Conservation (phyloP, 139 green algal genomes). For the Trebouxia sp. region DNA sequence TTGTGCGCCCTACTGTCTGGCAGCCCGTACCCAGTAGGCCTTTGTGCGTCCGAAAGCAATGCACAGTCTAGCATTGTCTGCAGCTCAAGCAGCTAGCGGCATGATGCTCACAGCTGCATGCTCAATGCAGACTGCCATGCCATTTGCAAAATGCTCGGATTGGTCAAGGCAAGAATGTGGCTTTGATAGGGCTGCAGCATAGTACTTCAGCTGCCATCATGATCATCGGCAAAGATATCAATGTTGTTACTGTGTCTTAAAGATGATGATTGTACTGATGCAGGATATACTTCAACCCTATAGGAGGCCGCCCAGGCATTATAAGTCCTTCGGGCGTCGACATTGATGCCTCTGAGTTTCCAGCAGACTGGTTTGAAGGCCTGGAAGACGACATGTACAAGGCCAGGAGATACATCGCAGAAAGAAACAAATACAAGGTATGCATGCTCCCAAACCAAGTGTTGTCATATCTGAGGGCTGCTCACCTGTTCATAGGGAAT, state of each 20-base stretch:
- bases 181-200: too few species aligned
- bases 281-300: constrained; percentile 66
- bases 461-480: too few species aligned
- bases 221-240: too few species aligned
- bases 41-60: too few species aligned
- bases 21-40: too few species aligned
- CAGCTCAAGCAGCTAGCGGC: neutral
- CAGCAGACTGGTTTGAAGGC: constrained; percentile 57
- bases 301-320: constrained; percentile 54
- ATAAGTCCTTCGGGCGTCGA: constrained; percentile 30
- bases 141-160: too few species aligned
- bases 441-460: neutral
- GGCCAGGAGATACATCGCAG: constrained; percentile 40
- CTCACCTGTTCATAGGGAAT: neutral
- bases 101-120: too few species aligned
- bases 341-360: constrained; percentile 48
- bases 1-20: too few species aligned
- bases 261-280: neutral
- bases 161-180: too few species aligned
- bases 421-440: constrained; percentile 55
- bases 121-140: too few species aligned
- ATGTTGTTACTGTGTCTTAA: neutral
- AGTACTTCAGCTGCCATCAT: too few species aligned
- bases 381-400: constrained; percentile 40
- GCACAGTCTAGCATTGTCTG: neutral